Conservation (phyloP, 352 stramenopile genomes). For the Globisporangium perplexum region DNA sequence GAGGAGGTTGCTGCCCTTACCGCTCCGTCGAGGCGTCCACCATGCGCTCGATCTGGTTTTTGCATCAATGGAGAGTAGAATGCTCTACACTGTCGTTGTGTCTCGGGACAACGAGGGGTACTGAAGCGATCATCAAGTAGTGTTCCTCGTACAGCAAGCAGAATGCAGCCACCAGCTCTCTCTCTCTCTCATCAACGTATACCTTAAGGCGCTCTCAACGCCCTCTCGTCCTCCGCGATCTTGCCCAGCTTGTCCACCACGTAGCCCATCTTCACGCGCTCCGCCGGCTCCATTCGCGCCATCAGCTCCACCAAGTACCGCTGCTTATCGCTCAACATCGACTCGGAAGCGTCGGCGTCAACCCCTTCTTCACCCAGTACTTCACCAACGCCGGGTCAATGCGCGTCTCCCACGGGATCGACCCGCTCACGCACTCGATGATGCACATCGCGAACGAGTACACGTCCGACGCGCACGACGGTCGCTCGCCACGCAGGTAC, state of each 20-base stretch:
- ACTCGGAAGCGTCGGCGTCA: not conserved
- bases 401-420: not conserved
- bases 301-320: not conserved
- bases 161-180: too few relatives aligned
- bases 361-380: not conserved
- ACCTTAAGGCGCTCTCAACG: too few relatives aligned
- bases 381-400: not conserved
- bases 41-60: too few relatives aligned
- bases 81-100: too few relatives aligned
- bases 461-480: constrained; percentile 7
- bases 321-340: not conserved
- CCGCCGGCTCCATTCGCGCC: not conserved
- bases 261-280: not conserved
- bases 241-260: not conserved
- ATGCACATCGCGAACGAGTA: constrained; percentile 11
- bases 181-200: too few relatives aligned
- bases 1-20: too few relatives aligned
- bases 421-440: not conserved
- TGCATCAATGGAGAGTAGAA: too few relatives aligned
- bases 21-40: too few relatives aligned
- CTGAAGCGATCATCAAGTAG: too few relatives aligned
- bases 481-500: not conserved
- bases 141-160: too few relatives aligned
- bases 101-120: too few relatives aligned
- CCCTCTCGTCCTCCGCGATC: not conserved